Percentiles rank a stretch among this genome's conserved stretches.
Conservation (phyloP, 2,329 filamentous ascomycete species). For the Nemania diffusa region DNA sequence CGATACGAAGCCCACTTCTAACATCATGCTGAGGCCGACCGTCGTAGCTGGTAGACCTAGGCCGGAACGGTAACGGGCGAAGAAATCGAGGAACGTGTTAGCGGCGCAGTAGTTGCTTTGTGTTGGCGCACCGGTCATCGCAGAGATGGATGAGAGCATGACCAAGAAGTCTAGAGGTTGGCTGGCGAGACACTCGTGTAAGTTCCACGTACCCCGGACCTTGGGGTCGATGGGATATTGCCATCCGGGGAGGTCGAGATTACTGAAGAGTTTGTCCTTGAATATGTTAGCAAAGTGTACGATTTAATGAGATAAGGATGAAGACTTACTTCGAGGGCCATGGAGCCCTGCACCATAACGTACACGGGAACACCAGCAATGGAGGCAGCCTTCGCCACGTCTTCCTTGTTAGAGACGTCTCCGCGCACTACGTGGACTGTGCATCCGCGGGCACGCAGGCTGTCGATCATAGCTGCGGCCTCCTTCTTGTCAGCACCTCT, state of each 20-base stretch:
- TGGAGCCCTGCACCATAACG: constrained; percentile 42
- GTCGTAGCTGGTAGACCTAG: constrained; percentile 27
- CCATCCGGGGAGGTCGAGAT: constrained; percentile 32
- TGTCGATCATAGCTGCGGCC: constrained; percentile 41
- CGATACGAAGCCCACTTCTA: constrained; percentile 33
- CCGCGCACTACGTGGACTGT: constrained; percentile 42
- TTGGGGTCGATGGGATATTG: constrained; percentile 36
- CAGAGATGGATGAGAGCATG: constrained; percentile 48
- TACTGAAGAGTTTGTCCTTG: constrained; percentile 23
- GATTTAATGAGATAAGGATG: not conserved
- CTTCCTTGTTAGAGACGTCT: constrained; percentile 42
- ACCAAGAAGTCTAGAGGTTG: constrained; percentile 53
- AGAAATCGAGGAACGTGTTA: constrained; percentile 31
- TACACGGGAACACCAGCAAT: constrained; percentile 36
- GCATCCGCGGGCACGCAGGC: constrained; percentile 41
- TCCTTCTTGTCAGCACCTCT: constrained; percentile 42
- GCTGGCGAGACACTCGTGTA: constrained; percentile 32
- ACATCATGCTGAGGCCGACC: constrained; percentile 34
- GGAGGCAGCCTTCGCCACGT: constrained; percentile 37
- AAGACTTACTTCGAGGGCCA: constrained; percentile 50
- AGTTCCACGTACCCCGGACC: constrained; percentile 32
- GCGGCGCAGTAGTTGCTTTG: constrained; percentile 50
- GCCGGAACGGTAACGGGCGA: constrained; percentile 27
- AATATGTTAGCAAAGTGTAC: constrained; percentile 2
- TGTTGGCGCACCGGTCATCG: constrained; percentile 44